Conservation (phyloP, 2,329 filamentous ascomycete species). For the Talaromyces sp. region DNA sequence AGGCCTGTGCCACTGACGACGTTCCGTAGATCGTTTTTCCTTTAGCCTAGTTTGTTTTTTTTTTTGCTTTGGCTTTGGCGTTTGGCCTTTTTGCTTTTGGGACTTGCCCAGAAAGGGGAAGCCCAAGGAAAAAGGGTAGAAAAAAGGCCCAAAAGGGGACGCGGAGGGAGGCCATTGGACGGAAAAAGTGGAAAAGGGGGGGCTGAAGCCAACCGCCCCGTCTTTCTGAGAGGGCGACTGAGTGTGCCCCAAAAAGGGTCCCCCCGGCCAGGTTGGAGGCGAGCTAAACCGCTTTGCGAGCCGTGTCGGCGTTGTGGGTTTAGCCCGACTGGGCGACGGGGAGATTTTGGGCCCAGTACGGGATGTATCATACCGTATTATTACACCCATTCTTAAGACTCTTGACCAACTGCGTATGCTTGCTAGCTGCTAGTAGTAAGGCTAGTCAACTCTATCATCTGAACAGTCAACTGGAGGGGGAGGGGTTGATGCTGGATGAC, state of each 20-base stretch:
- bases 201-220: not conserved
- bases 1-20: constrained; percentile 40
- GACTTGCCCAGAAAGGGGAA: constrained; percentile 19
- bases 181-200: not conserved
- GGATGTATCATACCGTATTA: not conserved
- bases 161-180: not conserved
- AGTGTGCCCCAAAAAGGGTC: constrained; percentile 13
- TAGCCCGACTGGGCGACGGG: not conserved
- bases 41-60: constrained; percentile 19
- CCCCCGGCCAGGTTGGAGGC: not conserved
- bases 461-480: not conserved
- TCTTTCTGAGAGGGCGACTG: not conserved
- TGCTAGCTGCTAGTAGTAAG: too few species aligned
- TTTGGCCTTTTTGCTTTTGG: constrained; percentile 13
- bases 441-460: not conserved
- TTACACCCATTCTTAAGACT: not conserved
- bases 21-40: constrained; percentile 37
- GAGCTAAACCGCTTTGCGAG: constrained; percentile 2
- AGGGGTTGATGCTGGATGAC: not conserved
- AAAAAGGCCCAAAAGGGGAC: not conserved
- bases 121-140: constrained; percentile 9
- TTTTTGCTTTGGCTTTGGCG: too few species aligned
- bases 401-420: too few species aligned
- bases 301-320: constrained; percentile 4
- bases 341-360: constrained; percentile 6